A percentile compares a stretch with the other conserved stretches of the same genome.
These are phyloP conservation scores for Otatea glauca DNA, from an alignment of 176 grass and related monocot genomes.

Conservation along the genomic window DNA sequence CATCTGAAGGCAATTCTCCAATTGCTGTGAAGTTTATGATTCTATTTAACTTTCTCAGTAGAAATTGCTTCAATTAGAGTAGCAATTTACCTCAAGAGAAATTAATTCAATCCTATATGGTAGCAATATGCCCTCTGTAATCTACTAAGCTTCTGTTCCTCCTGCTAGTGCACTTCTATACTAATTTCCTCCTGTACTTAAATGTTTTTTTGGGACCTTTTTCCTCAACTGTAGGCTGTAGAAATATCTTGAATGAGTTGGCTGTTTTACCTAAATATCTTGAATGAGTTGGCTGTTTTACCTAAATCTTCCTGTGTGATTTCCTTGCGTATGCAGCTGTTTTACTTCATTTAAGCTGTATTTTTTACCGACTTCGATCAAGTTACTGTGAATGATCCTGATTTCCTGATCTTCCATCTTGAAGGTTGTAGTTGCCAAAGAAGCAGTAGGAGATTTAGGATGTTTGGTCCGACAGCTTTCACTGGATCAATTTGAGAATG, in stretches of 20 bases:
- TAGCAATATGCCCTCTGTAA: constrained; percentile 19
- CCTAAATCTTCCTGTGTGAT: constrained; percentile 22
- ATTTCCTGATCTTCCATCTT: constrained; percentile 35
- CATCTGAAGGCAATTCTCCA: constrained; percentile 26
- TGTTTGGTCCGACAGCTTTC: constrained; percentile 93
- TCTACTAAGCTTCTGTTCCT: constrained; percentile 24
- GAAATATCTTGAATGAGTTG: constrained; percentile 23
- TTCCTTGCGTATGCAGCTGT: constrained; percentile 16
- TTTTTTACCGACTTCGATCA: constrained; percentile 21
- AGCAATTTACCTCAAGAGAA: constrained; percentile 32
- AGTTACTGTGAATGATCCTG: constrained; percentile 35
- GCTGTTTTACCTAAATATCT: constrained; percentile 26
- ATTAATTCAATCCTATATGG: constrained; percentile 23
- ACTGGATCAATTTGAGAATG: constrained; percentile 98
- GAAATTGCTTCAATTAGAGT: constrained; percentile 10
- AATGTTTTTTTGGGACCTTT: constrained; percentile 1
- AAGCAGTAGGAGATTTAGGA: constrained; percentile 90
- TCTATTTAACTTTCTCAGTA: constrained; percentile 9
- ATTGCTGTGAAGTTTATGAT: constrained; percentile 37
- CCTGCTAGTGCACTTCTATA: neutral
- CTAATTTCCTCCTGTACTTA: neutral
- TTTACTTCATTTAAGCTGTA: neutral
- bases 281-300: constrained; percentile 30
- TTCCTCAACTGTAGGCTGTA: constrained; percentile 1
- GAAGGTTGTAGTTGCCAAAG: constrained; percentile 98